Conservation (phyloP, 495 filamentous ascomycete genomes). For the Penicillium flavigenum region DNA sequence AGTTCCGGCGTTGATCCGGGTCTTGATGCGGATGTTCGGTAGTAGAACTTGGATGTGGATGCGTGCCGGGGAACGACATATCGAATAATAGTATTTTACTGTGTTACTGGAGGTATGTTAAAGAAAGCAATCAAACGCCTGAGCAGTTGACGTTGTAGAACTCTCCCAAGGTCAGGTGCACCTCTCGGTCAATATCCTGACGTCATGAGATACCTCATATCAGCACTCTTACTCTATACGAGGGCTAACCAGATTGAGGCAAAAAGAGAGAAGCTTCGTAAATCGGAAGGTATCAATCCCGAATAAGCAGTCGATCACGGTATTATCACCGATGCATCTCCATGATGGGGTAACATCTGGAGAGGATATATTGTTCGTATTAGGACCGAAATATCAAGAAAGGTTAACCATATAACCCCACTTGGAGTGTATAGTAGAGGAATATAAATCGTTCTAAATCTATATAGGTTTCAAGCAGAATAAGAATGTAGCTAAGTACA, state of each 20-base stretch:
- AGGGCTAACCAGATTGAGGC: no score
- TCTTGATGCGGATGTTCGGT: background rate
- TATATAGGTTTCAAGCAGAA: background rate
- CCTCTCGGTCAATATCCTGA: background rate
- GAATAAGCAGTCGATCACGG: background rate
- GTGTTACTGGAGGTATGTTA: background rate
- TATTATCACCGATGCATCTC: no score
- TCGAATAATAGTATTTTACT: background rate
- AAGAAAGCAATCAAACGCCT: background rate
- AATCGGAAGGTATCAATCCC: background rate
- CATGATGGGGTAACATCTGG: background rate
- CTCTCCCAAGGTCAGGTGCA: background rate
- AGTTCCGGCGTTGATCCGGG: conserved; percentile 9
- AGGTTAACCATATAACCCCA: background rate
- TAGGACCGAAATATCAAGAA: background rate
- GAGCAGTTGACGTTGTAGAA: background rate
- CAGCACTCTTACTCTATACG: background rate
- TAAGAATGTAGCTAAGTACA: background rate
- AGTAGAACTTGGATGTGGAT: background rate
- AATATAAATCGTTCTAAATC: background rate
- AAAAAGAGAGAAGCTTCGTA: background rate
- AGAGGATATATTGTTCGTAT: background rate
- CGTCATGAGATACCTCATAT: background rate
- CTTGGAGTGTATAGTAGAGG: background rate
- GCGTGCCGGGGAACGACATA: background rate